phyloP scores from a whole-genome alignment of 305 asterid species.

The Salvia sclarea region DNA sequence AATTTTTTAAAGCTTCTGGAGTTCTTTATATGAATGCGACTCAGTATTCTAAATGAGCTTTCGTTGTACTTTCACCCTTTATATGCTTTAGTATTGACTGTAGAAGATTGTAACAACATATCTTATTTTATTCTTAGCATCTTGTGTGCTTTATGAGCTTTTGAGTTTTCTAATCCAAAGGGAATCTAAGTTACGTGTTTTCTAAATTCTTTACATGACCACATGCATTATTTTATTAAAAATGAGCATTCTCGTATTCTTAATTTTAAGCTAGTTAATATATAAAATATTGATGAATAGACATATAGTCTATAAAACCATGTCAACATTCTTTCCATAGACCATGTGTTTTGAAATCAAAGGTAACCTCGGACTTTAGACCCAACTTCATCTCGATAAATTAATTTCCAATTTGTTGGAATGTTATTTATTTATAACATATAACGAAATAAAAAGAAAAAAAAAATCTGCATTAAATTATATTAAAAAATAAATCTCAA shows the following conservation, averaged over 20 bases:
- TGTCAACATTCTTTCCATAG: neutral
- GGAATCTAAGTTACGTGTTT: neutral
- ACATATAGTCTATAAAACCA: neutral
- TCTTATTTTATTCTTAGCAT: neutral
- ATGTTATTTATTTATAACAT: neutral
- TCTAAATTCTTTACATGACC: neutral
- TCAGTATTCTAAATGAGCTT: constrained; percentile 4
- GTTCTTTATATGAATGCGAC: neutral
- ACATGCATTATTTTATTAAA: neutral
- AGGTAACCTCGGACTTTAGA: neutral
- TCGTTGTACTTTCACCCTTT: constrained; percentile 1
- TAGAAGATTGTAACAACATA: neutral
- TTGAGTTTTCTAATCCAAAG: neutral
- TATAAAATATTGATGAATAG: too few relatives aligned
- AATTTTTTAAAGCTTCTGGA: neutral
- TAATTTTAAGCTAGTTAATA: too few relatives aligned
- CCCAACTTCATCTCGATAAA: neutral
- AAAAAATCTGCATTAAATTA: too few relatives aligned
- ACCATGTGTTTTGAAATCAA: too few relatives aligned
- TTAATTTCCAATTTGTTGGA: neutral
- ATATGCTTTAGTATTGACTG: neutral
- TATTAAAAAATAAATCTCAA: too few relatives aligned
- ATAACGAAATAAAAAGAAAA: too few relatives aligned
- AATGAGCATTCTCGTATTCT: too few relatives aligned
- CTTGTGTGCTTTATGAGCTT: neutral